Conservation (phyloP, 2,329 filamentous ascomycete species). For the Rhexocercosporidium sp. region DNA sequence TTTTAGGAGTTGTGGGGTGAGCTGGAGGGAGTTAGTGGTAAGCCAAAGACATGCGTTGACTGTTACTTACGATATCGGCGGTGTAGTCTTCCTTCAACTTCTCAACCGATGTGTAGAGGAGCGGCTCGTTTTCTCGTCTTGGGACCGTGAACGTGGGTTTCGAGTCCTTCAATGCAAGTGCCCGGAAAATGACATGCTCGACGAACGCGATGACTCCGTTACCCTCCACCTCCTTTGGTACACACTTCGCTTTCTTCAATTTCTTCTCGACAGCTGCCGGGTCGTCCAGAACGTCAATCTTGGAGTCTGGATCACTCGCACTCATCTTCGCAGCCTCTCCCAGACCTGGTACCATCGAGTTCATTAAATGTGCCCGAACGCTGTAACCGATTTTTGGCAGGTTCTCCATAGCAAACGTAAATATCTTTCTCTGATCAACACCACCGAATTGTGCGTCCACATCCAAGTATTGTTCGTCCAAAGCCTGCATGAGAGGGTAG, state of each 20-base stretch:
- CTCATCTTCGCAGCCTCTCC: conserved; percentile 85
- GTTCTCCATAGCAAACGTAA: conserved; percentile 82
- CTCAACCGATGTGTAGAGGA: conserved; percentile 79
- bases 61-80: conserved; percentile 70
- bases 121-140: conserved; percentile 71
- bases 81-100: conserved; percentile 81
- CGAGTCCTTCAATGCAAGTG: conserved; percentile 64
- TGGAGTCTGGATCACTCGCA: conserved; percentile 76
- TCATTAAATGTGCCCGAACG: conserved; percentile 73
- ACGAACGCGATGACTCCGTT: conserved; percentile 89
- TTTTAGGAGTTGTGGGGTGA: conserved; percentile 89
- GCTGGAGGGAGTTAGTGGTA: conserved; percentile 48
- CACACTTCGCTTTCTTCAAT: conserved; percentile 82
- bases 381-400: conserved; percentile 86
- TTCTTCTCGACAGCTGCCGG: conserved; percentile 80
- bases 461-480: conserved; percentile 83
- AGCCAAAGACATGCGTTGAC: not conserved
- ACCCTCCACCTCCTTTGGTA: conserved; percentile 76
- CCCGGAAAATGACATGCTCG: conserved; percentile 85
- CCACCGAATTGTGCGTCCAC: conserved; percentile 91
- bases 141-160: conserved; percentile 71
- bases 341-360: conserved; percentile 89
- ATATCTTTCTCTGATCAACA: conserved; percentile 87
- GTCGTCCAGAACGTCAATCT: conserved; percentile 90
- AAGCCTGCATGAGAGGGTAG: conserved; percentile 86